Conservation (phyloP, 495 filamentous ascomycete species). For the Choiromyces venosus region DNA sequence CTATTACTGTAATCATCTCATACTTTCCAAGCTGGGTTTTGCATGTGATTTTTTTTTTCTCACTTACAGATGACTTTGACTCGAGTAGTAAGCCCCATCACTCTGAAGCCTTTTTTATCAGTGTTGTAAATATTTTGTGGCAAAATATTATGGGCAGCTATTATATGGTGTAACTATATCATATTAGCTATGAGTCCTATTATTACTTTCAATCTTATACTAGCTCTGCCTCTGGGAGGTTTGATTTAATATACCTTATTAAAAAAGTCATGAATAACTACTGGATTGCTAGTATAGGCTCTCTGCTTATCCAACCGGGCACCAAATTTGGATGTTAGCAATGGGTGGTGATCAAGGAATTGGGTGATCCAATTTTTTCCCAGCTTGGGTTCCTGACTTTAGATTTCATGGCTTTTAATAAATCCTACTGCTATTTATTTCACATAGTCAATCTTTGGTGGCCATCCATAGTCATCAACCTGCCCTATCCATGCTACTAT, state of each 20-base stretch:
- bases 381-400: not conserved
- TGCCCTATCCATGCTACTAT: no score
- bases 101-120: no score
- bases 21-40: conserved; percentile 5
- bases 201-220: no score
- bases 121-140: no score
- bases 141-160: no score
- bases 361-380: no score
- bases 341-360: conserved; percentile 7
- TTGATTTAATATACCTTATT: conserved; percentile 10
- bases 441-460: not conserved
- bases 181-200: not conserved
- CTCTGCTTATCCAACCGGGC: conserved; percentile 3
- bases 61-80: not conserved
- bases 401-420: conserved; percentile 5
- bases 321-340: conserved; percentile 5
- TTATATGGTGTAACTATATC: conserved; percentile 5
- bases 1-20: conserved; percentile 5
- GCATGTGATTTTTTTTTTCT: not conserved
- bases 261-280: conserved; percentile 14
- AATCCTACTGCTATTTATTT: conserved; percentile 9
- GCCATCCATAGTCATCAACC: conserved; percentile 12
- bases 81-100: conserved; percentile 5
- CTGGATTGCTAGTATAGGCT: conserved; percentile 15
- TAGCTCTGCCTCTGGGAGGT: no score